phyloP scores from a whole-genome alignment of 495 filamentous ascomycete genomes.

The Sordaria brevicollis region DNA sequence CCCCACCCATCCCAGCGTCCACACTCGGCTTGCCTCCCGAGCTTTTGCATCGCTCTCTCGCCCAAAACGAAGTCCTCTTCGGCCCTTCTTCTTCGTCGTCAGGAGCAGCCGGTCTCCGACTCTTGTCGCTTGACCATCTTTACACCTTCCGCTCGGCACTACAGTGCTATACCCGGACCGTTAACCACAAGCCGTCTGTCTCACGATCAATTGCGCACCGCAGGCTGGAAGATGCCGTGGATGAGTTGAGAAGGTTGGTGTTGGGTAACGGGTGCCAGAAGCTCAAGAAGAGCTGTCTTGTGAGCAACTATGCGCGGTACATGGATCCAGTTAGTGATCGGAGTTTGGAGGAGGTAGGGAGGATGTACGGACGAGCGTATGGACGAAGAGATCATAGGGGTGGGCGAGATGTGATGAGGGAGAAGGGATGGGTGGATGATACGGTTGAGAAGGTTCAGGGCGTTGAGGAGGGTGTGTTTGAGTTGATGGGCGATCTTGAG shows the following conservation, averaged over 20 bases:
- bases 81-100: conserved; percentile 26
- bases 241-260: conserved; percentile 52
- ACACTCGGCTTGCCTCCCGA: conserved; percentile 34
- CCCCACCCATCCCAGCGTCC: conserved; percentile 21
- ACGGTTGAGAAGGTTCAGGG: not conserved
- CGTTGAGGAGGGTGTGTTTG: not conserved
- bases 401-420: not conserved
- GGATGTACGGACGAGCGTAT: conserved; percentile 47
- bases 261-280: conserved; percentile 46
- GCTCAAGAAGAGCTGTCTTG: conserved; percentile 47
- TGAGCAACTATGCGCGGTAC: conserved; percentile 49
- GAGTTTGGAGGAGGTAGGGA: conserved; percentile 45
- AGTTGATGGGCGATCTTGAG: not conserved
- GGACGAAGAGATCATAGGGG: conserved; percentile 17
- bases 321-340: conserved; percentile 41
- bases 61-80: conserved; percentile 61
- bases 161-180: conserved; percentile 42
- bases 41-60: conserved; percentile 52
- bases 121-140: conserved; percentile 59
- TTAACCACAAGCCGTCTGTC: not conserved
- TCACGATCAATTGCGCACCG: conserved; percentile 27
- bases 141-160: conserved; percentile 63
- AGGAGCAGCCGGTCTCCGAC: conserved; percentile 44
- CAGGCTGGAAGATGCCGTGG: conserved; percentile 44
- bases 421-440: not conserved